A percentile compares a stretch with the other conserved stretches of the same genome.
Evolutionary conservation across 768 basidiomycete species (phyloP).

Genomic region (Hygrocybe coccinea): DNA sequence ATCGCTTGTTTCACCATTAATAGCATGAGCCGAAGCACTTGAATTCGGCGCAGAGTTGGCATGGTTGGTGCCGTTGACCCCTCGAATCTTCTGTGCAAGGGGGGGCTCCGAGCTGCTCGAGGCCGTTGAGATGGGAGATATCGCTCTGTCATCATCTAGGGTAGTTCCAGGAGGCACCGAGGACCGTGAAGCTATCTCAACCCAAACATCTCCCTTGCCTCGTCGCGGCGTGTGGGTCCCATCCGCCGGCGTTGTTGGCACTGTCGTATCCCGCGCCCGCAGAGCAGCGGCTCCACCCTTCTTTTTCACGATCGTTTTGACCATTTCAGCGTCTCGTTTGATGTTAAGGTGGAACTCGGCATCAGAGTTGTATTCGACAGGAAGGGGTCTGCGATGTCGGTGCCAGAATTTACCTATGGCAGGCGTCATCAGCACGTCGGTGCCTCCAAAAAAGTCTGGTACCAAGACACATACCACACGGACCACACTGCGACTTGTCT

Average conservation of each 20-base stretch:
- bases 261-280: constrained; percentile 41
- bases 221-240: constrained; percentile 38
- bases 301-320: constrained; percentile 52
- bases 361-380: constrained; percentile 75
- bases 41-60: constrained; percentile 22
- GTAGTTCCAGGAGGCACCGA: constrained; percentile 22
- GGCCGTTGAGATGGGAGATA: constrained; percentile 66
- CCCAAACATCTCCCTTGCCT: constrained; percentile 34
- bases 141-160: constrained; percentile 48
- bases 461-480: constrained; percentile 67
- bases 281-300: constrained; percentile 49
- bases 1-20: not conserved
- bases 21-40: not conserved
- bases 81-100: constrained; percentile 56
- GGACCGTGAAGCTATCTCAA: constrained; percentile 29
- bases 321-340: constrained; percentile 52
- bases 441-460: constrained; percentile 2
- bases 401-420: constrained; percentile 83
- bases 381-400: constrained; percentile 73
- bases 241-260: constrained; percentile 36
- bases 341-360: constrained; percentile 61
- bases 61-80: constrained; percentile 48
- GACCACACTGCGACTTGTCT: constrained; percentile 84
- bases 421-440: constrained; percentile 6
- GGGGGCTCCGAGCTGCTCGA: constrained; percentile 74